Evolutionary conservation across 2,329 filamentous ascomycete species (phyloP).

Genomic region (Pseudomassariella vexata): DNA sequence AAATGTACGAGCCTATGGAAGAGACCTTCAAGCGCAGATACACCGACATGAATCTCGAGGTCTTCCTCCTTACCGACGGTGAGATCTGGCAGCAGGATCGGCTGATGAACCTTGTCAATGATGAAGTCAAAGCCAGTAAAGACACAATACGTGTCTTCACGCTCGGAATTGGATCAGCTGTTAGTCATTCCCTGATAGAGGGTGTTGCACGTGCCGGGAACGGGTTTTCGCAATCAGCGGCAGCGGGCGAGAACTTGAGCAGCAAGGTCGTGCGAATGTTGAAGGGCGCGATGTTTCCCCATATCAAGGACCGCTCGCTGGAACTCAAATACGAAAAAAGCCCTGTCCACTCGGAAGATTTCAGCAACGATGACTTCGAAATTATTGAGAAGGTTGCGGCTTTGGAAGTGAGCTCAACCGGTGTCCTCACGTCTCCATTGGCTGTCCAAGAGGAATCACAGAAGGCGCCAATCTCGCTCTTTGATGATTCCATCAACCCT

Average conservation of each 20-base stretch:
- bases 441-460: slow-evolving; percentile 10
- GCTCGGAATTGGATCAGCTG: slow-evolving; percentile 45
- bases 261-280: slow-evolving; percentile 68
- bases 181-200: slow-evolving; percentile 48
- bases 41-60: slow-evolving; percentile 42
- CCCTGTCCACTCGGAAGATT: background rate
- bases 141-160: slow-evolving; percentile 46
- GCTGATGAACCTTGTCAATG: slow-evolving; percentile 40
- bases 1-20: slow-evolving; percentile 42
- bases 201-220: slow-evolving; percentile 48
- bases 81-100: slow-evolving; percentile 41
- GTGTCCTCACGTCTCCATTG: slow-evolving; percentile 12
- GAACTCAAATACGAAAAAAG: slow-evolving; percentile 51
- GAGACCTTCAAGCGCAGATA: slow-evolving; percentile 36
- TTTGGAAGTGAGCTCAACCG: slow-evolving; percentile 30
- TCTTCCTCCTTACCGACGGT: slow-evolving; percentile 53
- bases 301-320: slow-evolving; percentile 58
- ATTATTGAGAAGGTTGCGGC: slow-evolving; percentile 52
- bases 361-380: slow-evolving; percentile 51
- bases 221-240: slow-evolving; percentile 58
- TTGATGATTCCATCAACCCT: slow-evolving; percentile 40
- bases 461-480: slow-evolving; percentile 52
- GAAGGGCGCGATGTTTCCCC: slow-evolving; percentile 62
- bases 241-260: slow-evolving; percentile 59
- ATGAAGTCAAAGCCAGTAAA: slow-evolving; percentile 30